Conservation (phyloP, 1,284 basidiomycete species). For the Boletus smithii region DNA sequence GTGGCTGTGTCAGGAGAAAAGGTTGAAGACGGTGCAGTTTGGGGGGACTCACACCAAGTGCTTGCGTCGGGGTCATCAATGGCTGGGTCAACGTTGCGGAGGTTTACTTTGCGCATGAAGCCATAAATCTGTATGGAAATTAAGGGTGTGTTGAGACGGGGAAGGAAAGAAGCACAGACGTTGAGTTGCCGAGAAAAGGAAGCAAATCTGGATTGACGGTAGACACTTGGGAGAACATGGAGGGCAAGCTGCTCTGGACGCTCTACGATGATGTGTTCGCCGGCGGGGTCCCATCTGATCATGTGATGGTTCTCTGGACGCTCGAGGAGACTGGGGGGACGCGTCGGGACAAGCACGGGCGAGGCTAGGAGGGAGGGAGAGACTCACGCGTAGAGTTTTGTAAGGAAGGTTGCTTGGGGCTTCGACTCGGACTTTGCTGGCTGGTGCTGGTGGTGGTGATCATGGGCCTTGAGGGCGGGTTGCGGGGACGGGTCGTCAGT, state of each 20-base stretch:
- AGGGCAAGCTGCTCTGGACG: constrained; percentile 84
- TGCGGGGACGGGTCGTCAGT: constrained; percentile 50
- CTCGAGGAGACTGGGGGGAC: constrained; percentile 63
- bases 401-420: constrained; percentile 86
- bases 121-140: constrained; percentile 76
- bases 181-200: constrained; percentile 93
- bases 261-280: constrained; percentile 90
- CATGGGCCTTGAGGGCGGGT: constrained; percentile 41
- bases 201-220: constrained; percentile 89
- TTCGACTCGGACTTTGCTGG: constrained; percentile 61
- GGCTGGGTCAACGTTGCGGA: constrained; percentile 86
- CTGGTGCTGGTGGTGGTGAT: constrained; percentile 47
- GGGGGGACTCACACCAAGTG: constrained; percentile 77
- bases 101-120: constrained; percentile 91
- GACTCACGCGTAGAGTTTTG: constrained; percentile 86
- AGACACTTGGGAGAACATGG: constrained; percentile 85
- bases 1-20: constrained; percentile 23
- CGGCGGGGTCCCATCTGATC: constrained; percentile 88
- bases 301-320: constrained; percentile 85
- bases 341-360: constrained; percentile 14
- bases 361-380: neutral
- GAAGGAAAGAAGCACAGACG: constrained; percentile 50
- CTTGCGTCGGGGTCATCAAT: constrained; percentile 91
- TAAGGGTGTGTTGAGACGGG: constrained; percentile 18
- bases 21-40: constrained; percentile 14